phyloP scores from a whole-genome alignment of 2,329 filamentous ascomycete genomes.

The Arachnomyces sp. region DNA sequence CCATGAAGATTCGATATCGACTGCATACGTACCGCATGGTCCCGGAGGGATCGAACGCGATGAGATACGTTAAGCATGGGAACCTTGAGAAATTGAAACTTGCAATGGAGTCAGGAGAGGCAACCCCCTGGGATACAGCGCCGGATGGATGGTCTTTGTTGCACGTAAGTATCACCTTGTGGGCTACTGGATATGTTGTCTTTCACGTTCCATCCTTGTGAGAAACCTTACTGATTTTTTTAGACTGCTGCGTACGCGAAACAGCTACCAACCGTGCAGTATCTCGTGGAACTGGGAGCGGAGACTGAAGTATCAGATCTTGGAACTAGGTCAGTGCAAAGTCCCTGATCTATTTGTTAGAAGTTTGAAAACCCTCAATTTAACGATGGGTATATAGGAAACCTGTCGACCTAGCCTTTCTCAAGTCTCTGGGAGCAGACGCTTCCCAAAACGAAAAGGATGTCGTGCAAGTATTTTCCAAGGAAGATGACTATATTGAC shows the following conservation, averaged over 20 bases:
- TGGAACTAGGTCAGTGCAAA: conserved; percentile 8
- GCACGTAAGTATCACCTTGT: conserved; percentile 12
- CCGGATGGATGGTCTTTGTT: conserved; percentile 15
- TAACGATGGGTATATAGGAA: conserved; percentile 5
- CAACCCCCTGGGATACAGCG: conserved; percentile 12
- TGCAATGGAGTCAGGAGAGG: conserved; percentile 8
- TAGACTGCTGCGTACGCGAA: conserved; percentile 13
- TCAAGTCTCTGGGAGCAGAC: conserved; percentile 9
- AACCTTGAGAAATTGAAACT: conserved; percentile 13
- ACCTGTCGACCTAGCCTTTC: conserved; percentile 12
- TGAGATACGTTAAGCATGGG: conserved; percentile 12
- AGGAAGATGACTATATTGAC: conserved; percentile 11
- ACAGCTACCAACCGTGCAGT: conserved; percentile 12
- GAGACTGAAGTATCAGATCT: conserved; percentile 11
- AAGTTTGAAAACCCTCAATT: no score
- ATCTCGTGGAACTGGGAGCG: conserved; percentile 10
- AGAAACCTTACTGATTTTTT: not conserved
- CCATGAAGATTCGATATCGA: conserved; percentile 9
- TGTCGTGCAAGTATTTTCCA: conserved; percentile 12
- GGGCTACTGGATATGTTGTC: no score
- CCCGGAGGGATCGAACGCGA: conserved; percentile 12
- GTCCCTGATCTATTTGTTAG: no score
- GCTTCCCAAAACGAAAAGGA: conserved; percentile 9
- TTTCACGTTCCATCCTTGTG: no score
- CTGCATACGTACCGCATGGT: conserved; percentile 14